Conservation (phyloP, 2,329 filamentous ascomycete species). For the Talaromyces sp. region DNA sequence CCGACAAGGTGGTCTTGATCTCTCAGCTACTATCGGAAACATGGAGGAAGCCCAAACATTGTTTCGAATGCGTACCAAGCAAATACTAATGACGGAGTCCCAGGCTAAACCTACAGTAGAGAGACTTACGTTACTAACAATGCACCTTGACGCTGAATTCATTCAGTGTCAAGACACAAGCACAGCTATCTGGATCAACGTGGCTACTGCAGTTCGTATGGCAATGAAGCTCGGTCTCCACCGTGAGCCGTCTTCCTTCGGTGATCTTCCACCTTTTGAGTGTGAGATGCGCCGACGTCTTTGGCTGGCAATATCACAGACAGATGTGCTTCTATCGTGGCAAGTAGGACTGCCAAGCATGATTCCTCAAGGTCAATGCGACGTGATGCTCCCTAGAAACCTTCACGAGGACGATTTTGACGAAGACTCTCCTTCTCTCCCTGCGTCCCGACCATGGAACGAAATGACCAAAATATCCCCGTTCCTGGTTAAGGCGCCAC, state of each 20-base stretch:
- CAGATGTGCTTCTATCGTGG: slow-evolving; percentile 57
- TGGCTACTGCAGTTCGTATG: slow-evolving; percentile 51
- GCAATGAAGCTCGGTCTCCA: slow-evolving; percentile 59
- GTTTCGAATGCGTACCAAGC: slow-evolving; percentile 48
- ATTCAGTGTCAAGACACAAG: slow-evolving; percentile 51
- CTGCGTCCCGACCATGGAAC: slow-evolving; percentile 47
- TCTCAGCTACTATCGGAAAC: slow-evolving; percentile 52
- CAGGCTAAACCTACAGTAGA: slow-evolving; percentile 52
- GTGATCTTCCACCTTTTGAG: slow-evolving; percentile 49
- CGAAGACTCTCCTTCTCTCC: slow-evolving; percentile 46
- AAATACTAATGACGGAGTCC: slow-evolving; percentile 53
- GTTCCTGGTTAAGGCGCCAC: slow-evolving; percentile 34
- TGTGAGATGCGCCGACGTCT: slow-evolving; percentile 47
- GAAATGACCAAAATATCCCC: slow-evolving; percentile 49
- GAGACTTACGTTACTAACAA: slow-evolving; percentile 52
- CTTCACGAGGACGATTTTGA: slow-evolving; percentile 57
- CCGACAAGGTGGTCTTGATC: slow-evolving; percentile 51
- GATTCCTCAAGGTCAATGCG: slow-evolving; percentile 55
- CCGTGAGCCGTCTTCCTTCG: slow-evolving; percentile 51
- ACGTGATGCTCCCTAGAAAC: slow-evolving; percentile 53
- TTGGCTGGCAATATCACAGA: slow-evolving; percentile 43
- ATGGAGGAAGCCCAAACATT: slow-evolving; percentile 32
- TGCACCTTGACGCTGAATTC: slow-evolving; percentile 55
- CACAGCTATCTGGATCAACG: slow-evolving; percentile 50
- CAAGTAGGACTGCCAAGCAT: slow-evolving; percentile 60